phyloP scores from a whole-genome alignment of 148 eudicot genomes.

The Rhododendron henanense region DNA sequence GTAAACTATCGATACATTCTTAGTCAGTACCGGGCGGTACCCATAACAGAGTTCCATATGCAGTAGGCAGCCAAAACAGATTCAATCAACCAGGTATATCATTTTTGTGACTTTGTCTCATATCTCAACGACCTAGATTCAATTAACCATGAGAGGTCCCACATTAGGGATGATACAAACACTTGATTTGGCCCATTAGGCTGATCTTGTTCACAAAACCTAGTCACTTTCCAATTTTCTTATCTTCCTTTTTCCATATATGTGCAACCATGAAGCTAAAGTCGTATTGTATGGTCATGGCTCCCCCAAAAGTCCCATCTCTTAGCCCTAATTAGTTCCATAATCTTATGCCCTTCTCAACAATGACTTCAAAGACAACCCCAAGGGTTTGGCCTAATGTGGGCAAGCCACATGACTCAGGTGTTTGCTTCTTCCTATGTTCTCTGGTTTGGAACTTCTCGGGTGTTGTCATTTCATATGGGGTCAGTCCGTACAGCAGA shows the following conservation, averaged over 20 bases:
- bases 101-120: background rate
- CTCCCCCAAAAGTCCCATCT: constrained; percentile 23
- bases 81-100: background rate
- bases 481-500: background rate
- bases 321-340: background rate
- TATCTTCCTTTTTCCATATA: background rate
- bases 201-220: background rate
- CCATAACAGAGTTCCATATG: background rate
- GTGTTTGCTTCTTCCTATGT: no score
- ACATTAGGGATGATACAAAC: constrained; percentile 2
- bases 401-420: no score
- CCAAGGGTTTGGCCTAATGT: no score
- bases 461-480: no score
- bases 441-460: no score
- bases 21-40: no score
- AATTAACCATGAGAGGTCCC: constrained; percentile 5
- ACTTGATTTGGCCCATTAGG: background rate
- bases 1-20: no score
- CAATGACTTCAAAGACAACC: background rate
- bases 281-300: constrained; percentile 16
- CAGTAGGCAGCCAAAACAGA: background rate
- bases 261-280: constrained; percentile 10
- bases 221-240: background rate
- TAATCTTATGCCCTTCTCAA: background rate
- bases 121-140: no score